Evolutionary conservation across 495 filamentous ascomycete species (phyloP), one percentile per base, ranked within the genome.

Genomic region (Aspergillus nanangensis): DNA sequence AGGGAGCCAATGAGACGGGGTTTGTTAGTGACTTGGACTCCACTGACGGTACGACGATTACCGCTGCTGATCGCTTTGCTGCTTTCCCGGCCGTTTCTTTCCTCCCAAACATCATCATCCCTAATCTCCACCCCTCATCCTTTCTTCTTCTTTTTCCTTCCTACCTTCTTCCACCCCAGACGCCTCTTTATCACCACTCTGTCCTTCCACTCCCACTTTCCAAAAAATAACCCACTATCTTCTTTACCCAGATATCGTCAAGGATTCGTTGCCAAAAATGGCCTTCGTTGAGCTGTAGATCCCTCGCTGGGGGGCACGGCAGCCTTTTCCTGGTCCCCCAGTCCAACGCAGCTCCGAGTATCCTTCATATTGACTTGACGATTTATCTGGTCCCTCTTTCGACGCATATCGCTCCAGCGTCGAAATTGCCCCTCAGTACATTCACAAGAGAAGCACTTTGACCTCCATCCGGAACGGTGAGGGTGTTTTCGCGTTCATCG

Each of bases 261-360:
- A 88, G 76, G 75, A 80, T 80, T 75, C 73, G 83, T 82, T 82
- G 86, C 83, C 67, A 66, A 70, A n/a, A 79, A 86, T 74, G 86
- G 86, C 86, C 72, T 79, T 88, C 86, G 87, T 82, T 89, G 87
- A 85, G 87, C 88, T 94, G 86, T 94, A 87, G 90, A 87, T 70
- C 74, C 72, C 78, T 80, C 84, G 81, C 88, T 91, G 84, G 81
- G 82, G 83, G 75, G 76, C 71, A 37, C 75, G 75, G 66, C 59
- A 71, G 53, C 58, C 72, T 74, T 74, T 66, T 74, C 78, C 76
- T 79, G 61, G 80, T 80, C 84, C 82, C 83, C 80, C 87, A 90
- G 88, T 81, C 77, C 76, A 69, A n/a, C n/a, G 69, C 77, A 80
- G 77, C 78, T 86, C 86, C 87, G 87, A 87, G 79, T 78, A 82